These are phyloP conservation scores for Exophiala xenobiotica DNA, from an alignment of 2,329 filamentous ascomycete species.

Conservation along the genomic window DNA sequence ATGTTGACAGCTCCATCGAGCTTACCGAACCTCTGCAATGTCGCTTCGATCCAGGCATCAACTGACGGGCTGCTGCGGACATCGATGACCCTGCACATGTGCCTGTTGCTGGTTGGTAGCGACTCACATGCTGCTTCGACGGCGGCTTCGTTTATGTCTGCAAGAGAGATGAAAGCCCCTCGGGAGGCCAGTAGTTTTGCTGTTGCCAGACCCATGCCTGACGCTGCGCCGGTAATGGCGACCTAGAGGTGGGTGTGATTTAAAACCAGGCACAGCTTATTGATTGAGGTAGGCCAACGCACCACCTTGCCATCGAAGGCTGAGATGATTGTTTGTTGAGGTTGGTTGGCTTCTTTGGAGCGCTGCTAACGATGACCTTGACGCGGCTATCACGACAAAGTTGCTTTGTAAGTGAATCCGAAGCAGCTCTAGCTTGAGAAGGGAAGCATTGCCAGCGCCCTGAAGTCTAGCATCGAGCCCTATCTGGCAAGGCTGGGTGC, in stretches of 20 bases:
- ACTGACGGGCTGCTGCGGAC: constrained; percentile 11
- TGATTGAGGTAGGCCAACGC: too few species aligned
- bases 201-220: constrained; percentile 39
- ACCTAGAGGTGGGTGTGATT: background rate
- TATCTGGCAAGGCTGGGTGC: too few species aligned
- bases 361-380: too few species aligned
- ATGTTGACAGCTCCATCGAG: constrained; percentile 19
- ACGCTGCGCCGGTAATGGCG: constrained; percentile 32
- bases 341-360: too few species aligned
- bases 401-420: too few species aligned
- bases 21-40: constrained; percentile 7
- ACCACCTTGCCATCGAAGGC: background rate
- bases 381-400: too few species aligned
- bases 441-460: too few species aligned
- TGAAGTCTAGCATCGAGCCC: too few species aligned
- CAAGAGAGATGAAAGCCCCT: constrained; percentile 49
- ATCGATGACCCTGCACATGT: constrained; percentile 12
- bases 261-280: too few species aligned
- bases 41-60: constrained; percentile 14
- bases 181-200: constrained; percentile 45
- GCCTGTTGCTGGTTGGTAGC: background rate
- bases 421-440: too few species aligned
- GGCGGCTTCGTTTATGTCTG: background rate
- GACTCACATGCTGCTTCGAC: background rate
- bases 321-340: too few species aligned